These are phyloP conservation scores for Xylaria telfairii DNA, from an alignment of 495 filamentous ascomycete genomes.

Conservation along the genomic window DNA sequence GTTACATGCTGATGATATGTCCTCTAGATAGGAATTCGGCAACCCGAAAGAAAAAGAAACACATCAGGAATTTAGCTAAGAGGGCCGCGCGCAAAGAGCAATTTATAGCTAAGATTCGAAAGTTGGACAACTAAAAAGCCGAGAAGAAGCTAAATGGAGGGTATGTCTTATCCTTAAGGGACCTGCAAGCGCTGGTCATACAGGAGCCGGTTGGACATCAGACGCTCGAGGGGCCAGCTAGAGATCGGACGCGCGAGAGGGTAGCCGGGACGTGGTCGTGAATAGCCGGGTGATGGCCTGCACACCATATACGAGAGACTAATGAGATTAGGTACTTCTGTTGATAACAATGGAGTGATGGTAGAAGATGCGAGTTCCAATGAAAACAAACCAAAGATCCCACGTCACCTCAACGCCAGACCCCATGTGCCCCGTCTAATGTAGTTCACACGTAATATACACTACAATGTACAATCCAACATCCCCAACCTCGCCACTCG, in stretches of 20 bases:
- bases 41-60: slow-evolving; percentile 23
- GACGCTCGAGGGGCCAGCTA: too few relatives aligned
- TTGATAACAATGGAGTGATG: neutral
- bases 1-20: neutral
- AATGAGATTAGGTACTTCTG: neutral
- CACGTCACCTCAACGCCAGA: neutral
- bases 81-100: too few relatives aligned
- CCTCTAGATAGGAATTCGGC: slow-evolving; percentile 23
- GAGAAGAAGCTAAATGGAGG: too few relatives aligned
- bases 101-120: too few relatives aligned
- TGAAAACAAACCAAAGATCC: neutral
- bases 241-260: too few relatives aligned
- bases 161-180: too few relatives aligned
- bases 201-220: too few relatives aligned
- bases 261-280: too few relatives aligned
- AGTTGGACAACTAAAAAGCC: too few relatives aligned
- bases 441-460: slow-evolving; percentile 11
- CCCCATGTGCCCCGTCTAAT: slow-evolving; percentile 13
- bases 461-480: slow-evolving; percentile 25
- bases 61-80: too few relatives aligned
- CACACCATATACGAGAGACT: neutral
- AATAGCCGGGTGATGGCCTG: neutral
- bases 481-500: neutral
- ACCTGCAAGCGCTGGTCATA: too few relatives aligned
- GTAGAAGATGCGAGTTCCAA: neutral